phyloP scores from a whole-genome alignment of 1,284 basidiomycete genomes.

The Fomitiporia mediterranea region DNA sequence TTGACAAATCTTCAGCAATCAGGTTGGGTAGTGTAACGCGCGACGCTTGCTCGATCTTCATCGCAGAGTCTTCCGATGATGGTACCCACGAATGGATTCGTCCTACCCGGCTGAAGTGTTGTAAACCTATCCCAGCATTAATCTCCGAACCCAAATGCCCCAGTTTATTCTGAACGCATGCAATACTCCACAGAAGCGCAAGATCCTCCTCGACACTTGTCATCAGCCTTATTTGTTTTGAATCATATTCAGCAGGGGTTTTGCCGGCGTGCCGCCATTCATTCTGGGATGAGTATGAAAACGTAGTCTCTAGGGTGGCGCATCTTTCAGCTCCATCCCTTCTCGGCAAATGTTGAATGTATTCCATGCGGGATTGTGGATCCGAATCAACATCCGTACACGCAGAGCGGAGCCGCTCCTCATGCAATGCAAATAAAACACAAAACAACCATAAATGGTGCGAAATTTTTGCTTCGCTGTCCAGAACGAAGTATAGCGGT shows the following conservation, averaged over 20 bases:
- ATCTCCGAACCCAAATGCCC: not conserved
- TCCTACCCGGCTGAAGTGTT: not conserved
- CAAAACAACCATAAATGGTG: conserved; percentile 31
- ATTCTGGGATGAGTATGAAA: not conserved
- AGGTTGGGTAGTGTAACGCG: too few species aligned
- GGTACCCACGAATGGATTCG: not conserved
- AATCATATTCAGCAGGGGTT: not conserved
- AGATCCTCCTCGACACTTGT: conserved; percentile 5
- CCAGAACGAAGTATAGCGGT: conserved; percentile 23
- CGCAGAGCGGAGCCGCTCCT: conserved; percentile 1
- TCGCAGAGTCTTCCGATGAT: not conserved
- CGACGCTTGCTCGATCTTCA: not conserved
- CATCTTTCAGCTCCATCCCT: not conserved
- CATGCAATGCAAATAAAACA: conserved; percentile 22
- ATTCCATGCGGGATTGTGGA: not conserved
- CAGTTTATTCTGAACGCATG: conserved; percentile 6
- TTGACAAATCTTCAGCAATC: not conserved
- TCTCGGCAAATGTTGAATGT: not conserved
- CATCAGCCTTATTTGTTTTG: not conserved
- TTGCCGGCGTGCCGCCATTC: too few species aligned
- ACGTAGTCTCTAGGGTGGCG: not conserved
- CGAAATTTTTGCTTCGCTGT: conserved; percentile 31
- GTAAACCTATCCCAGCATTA: not conserved
- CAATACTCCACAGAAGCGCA: conserved; percentile 4
- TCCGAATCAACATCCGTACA: not conserved